phyloP scores from a whole-genome alignment of 768 basidiomycete species.

The Hydnum rufescens region DNA sequence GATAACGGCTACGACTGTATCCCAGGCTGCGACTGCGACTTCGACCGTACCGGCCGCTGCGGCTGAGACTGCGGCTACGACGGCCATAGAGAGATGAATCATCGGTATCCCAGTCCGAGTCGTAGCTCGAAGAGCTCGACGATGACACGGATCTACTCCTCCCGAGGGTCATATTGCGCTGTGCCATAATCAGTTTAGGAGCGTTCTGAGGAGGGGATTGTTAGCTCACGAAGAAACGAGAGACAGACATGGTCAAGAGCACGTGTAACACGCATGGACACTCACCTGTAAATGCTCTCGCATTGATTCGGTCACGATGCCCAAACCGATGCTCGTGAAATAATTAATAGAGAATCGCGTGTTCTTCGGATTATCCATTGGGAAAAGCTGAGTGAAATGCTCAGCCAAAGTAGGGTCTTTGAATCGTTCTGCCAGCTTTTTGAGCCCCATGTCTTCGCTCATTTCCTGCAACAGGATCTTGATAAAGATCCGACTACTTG shows the following conservation, averaged over 20 bases:
- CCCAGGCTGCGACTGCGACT: conserved; percentile 10
- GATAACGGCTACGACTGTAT: conserved; percentile 6
- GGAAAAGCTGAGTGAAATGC: conserved; percentile 75
- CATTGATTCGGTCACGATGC: conserved; percentile 87
- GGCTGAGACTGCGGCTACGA: conserved; percentile 13
- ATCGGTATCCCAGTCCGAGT: conserved; percentile 23
- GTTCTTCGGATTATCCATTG: conserved; percentile 87
- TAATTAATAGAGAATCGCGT: conserved; percentile 96
- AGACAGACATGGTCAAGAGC: neutral
- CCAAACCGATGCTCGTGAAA: conserved; percentile 87
- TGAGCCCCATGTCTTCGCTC: conserved; percentile 84
- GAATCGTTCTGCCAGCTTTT: conserved; percentile 71
- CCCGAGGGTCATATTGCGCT: conserved; percentile 71
- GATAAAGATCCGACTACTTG: conserved; percentile 87
- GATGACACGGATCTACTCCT: conserved; percentile 26
- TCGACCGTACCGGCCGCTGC: conserved; percentile 4
- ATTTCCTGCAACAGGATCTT: conserved; percentile 95
- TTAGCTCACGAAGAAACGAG: neutral
- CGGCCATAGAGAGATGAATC: conserved; percentile 16
- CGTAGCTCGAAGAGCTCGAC: conserved; percentile 11
- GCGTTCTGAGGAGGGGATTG: conserved; percentile 46
- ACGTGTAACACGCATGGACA: neutral
- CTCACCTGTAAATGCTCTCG: conserved; percentile 80
- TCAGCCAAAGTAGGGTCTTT: conserved; percentile 63
- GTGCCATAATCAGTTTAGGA: conserved; percentile 82